Evolutionary conservation across 2,329 filamentous ascomycete species (phyloP).

Genomic region (Beauveria sp.): DNA sequence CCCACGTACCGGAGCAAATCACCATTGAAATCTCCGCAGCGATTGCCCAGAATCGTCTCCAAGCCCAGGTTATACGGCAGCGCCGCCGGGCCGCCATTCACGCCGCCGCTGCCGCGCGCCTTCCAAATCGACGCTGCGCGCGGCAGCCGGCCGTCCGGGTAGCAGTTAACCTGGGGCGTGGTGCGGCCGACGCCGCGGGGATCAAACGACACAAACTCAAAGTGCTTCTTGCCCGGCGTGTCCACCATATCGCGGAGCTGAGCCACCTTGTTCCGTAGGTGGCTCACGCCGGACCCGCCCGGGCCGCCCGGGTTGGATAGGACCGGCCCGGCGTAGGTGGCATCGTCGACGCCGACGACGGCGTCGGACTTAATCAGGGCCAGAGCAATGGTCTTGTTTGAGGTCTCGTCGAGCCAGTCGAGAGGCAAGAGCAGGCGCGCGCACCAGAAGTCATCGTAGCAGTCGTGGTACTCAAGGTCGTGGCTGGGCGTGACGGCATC

Average conservation of each 20-base stretch:
- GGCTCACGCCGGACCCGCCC: constrained; percentile 30
- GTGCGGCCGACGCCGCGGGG: constrained; percentile 33
- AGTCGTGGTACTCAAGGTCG: constrained; percentile 31
- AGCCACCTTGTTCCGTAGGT: constrained; percentile 20
- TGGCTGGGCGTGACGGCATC: constrained; percentile 24
- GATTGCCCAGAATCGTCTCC: constrained; percentile 18
- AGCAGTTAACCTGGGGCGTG: constrained; percentile 33
- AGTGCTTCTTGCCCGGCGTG: constrained; percentile 24
- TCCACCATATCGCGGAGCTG: constrained; percentile 23
- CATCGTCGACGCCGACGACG: constrained; percentile 27
- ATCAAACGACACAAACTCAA: constrained; percentile 37
- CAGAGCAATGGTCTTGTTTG: constrained; percentile 26
- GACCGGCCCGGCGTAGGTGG: constrained; percentile 34
- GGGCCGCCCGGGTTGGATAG: constrained; percentile 40
- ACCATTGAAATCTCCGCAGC: constrained; percentile 22
- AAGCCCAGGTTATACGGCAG: constrained; percentile 23
- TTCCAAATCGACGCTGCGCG: constrained; percentile 24
- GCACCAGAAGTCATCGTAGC: constrained; percentile 32
- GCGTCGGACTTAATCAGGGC: constrained; percentile 36
- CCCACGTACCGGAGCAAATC: constrained; percentile 27
- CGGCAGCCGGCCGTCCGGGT: constrained; percentile 21
- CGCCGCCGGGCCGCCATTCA: constrained; percentile 14
- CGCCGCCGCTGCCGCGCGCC: constrained; percentile 22
- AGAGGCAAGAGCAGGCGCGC: constrained; percentile 36
- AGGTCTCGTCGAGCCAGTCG: constrained; percentile 30